A percentile compares a stretch with the other conserved stretches of the same genome.
These are phyloP conservation scores for Rhodomyrtus tomentosa DNA, from an alignment of 345 rosid species.

Conservation along the genomic window DNA sequence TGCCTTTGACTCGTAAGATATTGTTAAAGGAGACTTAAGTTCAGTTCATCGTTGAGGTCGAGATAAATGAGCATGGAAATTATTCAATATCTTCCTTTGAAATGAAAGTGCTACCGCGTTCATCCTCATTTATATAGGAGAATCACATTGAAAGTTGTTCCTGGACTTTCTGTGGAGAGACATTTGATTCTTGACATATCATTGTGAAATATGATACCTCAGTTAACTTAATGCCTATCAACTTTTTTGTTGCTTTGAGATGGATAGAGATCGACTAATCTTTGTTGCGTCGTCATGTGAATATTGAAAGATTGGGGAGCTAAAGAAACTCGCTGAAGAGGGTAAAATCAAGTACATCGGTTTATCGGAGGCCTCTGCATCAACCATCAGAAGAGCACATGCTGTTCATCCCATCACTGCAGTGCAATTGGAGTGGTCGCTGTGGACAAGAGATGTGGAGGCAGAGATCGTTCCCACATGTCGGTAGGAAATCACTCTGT, in stretches of 20 bases:
- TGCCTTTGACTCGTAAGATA: background rate
- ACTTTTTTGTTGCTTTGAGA: background rate
- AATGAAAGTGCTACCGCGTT: background rate
- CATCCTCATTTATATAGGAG: background rate
- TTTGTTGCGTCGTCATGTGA: background rate
- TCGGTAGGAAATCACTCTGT: background rate
- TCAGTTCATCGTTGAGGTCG: background rate
- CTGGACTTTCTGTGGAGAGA: no score
- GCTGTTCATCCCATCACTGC: conserved; percentile 52
- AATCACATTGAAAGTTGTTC: background rate
- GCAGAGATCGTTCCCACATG: conserved; percentile 27
- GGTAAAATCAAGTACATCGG: conserved; percentile 51
- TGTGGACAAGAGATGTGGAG: background rate
- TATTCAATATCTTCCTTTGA: background rate
- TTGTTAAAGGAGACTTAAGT: background rate
- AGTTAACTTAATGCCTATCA: background rate
- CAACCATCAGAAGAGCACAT: conserved; percentile 74
- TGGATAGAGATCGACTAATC: background rate
- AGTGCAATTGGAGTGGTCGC: background rate
- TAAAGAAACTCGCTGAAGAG: conserved; percentile 63
- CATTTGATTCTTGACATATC: no score
- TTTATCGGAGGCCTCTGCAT: conserved; percentile 70
- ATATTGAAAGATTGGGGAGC: conserved; percentile 17
- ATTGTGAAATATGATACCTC: no score
- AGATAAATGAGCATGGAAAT: background rate